Evolutionary conservation across 805 yeast species (phyloP), one percentile per base, ranked within the genome.

Genomic region (Saccharomyces mikatae): DNA sequence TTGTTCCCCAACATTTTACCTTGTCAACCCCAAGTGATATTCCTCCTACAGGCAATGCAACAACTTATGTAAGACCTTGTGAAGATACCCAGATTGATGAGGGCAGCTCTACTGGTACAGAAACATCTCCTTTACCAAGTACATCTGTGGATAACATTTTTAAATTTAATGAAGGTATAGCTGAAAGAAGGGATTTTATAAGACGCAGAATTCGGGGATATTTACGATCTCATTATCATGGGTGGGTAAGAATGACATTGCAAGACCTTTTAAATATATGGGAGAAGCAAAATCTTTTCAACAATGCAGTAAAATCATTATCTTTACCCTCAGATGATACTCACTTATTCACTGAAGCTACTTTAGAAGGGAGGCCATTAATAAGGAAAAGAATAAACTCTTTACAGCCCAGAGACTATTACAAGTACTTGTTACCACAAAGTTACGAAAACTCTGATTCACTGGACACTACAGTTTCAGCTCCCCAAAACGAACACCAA

Each of bases 251-350:
- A 46, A 58, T 68, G 49, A 60, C 62, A 6, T 55, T 68, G 29
- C 52, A 59, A 46, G 70, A 65, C 54, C 65, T 59, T 48, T 48
- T 67, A 24, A 63, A 67, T 44, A 56, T 68, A 17, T 68, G 70
- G 71, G 69, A 62, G 47, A 59, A 62, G 44, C 56, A 58, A 26
- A 44, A 53, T 10, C 21, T 57, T 27, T 59, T 61, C 28, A 50
- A 53, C 44, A 36, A 36, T n/a, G 24, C 44, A 17, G 44, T 17
- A 17, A 36, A 17, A 36, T 11, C 29, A 29, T 21, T 46, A 28
- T 36, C 44, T 36, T 36, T 36, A 17, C 44, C 44, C 24, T 8
- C 44, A 22, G 24, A 36, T 21, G 44, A 36, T 17, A 36, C 44
- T 21, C 44, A 9, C 17, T 36, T 36, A 17, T 17, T 36, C 17